phyloP scores from a whole-genome alignment of 192 early-diverging fungal species.

The Physocladia obscura region DNA sequence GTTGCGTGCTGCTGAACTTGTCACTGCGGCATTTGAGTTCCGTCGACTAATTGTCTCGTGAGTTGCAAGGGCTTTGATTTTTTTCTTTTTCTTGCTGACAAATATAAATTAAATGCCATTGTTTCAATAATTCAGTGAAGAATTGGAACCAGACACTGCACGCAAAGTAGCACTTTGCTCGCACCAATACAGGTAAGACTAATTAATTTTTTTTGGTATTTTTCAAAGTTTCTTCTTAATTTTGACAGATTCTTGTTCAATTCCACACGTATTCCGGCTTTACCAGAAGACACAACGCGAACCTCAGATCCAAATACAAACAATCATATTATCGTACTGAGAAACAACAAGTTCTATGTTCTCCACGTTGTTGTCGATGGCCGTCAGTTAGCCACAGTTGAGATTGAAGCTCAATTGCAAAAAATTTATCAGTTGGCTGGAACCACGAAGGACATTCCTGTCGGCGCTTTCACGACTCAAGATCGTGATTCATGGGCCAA shows the following conservation, averaged over 20 bases:
- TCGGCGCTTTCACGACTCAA: conserved; percentile 89
- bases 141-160: conserved; percentile 79
- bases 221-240: neutral
- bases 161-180: conserved; percentile 79
- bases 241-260: conserved; percentile 77
- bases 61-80: conserved; percentile 8
- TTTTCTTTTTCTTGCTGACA: neutral
- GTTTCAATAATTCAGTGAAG: conserved; percentile 41
- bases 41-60: conserved; percentile 71
- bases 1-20: conserved; percentile 83
- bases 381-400: conserved; percentile 75
- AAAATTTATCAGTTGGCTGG: conserved; percentile 72
- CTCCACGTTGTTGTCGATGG: conserved; percentile 76
- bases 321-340: conserved; percentile 82
- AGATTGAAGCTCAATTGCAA: conserved; percentile 78
- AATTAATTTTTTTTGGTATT: neutral
- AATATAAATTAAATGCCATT: too few relatives aligned
- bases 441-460: conserved; percentile 62
- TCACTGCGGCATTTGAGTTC: conserved; percentile 88
- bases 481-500: conserved; percentile 94
- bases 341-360: conserved; percentile 88
- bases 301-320: conserved; percentile 71
- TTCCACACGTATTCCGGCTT: conserved; percentile 83
- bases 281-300: conserved; percentile 79
- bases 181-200: conserved; percentile 80